Conservation (phyloP, 2,329 filamentous ascomycete species). For the Diplodia corticola region DNA sequence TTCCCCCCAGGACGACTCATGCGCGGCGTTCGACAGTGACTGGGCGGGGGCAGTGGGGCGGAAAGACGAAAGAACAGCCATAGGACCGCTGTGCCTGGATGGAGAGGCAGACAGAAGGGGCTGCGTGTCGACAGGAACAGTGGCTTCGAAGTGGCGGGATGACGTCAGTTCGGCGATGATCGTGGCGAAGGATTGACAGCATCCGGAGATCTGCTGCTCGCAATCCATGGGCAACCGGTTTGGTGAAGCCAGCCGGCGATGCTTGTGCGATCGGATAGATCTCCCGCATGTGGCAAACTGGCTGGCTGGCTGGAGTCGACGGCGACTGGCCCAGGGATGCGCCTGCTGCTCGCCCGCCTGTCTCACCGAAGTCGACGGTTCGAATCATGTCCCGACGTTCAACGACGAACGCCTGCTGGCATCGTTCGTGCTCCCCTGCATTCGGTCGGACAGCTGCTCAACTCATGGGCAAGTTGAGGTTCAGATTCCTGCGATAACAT, state of each 20-base stretch:
- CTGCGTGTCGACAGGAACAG: too few relatives aligned
- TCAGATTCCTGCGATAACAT: too few relatives aligned
- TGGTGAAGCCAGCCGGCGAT: not conserved
- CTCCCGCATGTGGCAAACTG: not conserved
- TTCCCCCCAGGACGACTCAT: constrained; percentile 13
- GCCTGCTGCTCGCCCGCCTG: not conserved
- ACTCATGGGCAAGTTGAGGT: too few relatives aligned
- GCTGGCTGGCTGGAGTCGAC: not conserved
- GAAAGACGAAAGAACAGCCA: too few relatives aligned
- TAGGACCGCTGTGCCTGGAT: too few relatives aligned
- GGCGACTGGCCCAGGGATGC: not conserved
- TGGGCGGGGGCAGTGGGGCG: not conserved
- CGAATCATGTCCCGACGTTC: constrained; percentile 13
- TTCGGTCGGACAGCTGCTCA: not conserved
- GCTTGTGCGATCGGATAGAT: too few relatives aligned
- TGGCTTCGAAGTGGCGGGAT: not conserved
- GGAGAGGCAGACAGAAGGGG: too few relatives aligned
- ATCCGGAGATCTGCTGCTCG: not conserved
- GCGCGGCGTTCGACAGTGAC: constrained; percentile 4
- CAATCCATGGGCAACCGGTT: not conserved
- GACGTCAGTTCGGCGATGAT: constrained; percentile 8
- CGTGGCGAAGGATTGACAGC: not conserved
- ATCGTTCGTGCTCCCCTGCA: not conserved
- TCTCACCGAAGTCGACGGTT: not conserved
- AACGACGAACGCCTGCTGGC: not conserved